Conservation (phyloP, 768 basidiomycete genomes). For the Butyriboletus loyo region DNA sequence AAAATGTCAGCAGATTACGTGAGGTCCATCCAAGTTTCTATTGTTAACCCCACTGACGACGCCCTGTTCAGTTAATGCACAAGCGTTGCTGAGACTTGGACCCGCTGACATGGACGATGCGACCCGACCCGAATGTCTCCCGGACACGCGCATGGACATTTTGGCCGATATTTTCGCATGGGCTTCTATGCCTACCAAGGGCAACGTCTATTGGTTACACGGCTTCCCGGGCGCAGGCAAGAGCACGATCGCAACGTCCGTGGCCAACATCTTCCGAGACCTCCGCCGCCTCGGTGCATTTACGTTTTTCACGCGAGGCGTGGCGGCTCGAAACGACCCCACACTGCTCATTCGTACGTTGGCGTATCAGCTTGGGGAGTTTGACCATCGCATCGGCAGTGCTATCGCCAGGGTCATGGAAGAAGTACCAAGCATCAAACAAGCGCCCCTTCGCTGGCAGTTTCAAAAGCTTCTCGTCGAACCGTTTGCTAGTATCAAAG, state of each 20-base stretch:
- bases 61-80: conserved; percentile 12
- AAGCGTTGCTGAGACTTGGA: conserved; percentile 23
- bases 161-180: conserved; percentile 26
- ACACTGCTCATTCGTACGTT: conserved; percentile 32
- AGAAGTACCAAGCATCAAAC: conserved; percentile 27
- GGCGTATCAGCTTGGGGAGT: conserved; percentile 34
- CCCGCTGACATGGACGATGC: conserved; percentile 31
- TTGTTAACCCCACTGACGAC: neutral
- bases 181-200: conserved; percentile 19
- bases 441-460: conserved; percentile 29
- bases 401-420: conserved; percentile 26
- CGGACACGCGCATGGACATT: conserved; percentile 31
- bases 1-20: conserved; percentile 27
- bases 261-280: conserved; percentile 33
- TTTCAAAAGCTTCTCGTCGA: conserved; percentile 35
- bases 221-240: conserved; percentile 37
- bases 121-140: conserved; percentile 27
- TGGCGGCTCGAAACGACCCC: conserved; percentile 30
- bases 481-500: conserved; percentile 20
- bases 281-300: conserved; percentile 36
- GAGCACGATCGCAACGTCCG: conserved; percentile 35
- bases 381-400: conserved; percentile 28
- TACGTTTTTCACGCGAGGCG: conserved; percentile 33
- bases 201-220: conserved; percentile 33
- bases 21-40: neutral